phyloP scores from a whole-genome alignment of 2,329 filamentous ascomycete species.

The Xylaria sp. region DNA sequence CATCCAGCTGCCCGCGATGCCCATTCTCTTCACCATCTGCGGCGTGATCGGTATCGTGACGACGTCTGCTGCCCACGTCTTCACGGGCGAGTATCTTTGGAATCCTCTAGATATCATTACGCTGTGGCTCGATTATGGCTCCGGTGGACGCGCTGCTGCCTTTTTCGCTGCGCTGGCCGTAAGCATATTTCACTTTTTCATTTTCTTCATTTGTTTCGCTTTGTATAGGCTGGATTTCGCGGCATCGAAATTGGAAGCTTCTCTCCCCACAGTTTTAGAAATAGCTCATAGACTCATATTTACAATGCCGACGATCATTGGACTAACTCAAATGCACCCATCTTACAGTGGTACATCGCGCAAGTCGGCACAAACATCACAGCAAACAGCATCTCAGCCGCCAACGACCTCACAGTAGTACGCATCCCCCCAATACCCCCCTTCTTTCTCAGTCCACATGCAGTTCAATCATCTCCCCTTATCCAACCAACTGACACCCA shows the following conservation, averaged over 20 bases:
- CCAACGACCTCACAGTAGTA: constrained; percentile 65
- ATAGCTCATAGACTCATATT: not conserved
- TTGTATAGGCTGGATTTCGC: not conserved
- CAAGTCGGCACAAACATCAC: constrained; percentile 67
- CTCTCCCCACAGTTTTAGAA: too few relatives aligned
- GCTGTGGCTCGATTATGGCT: constrained; percentile 57
- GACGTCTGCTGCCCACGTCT: constrained; percentile 63
- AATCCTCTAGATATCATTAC: constrained; percentile 60
- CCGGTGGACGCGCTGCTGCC: constrained; percentile 56
- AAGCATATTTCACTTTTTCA: not conserved
- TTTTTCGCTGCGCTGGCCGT: constrained; percentile 60
- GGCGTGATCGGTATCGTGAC: constrained; percentile 67
- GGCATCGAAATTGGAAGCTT: not conserved
- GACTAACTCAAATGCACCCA: not conserved
- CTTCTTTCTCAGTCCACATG: too few relatives aligned
- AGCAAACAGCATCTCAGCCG: constrained; percentile 65
- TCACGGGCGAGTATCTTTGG: constrained; percentile 64
- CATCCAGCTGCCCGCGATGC: constrained; percentile 58
- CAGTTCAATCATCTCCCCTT: not conserved
- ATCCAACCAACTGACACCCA: too few relatives aligned
- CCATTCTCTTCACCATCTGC: constrained; percentile 60
- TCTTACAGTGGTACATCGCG: constrained; percentile 61
- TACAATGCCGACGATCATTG: not conserved
- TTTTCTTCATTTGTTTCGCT: too few relatives aligned
- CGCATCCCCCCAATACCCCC: not conserved